Base-by-base conservation (phyloP, 1,139 yeast genomes). In the Taphrina wiesneri region DNA sequence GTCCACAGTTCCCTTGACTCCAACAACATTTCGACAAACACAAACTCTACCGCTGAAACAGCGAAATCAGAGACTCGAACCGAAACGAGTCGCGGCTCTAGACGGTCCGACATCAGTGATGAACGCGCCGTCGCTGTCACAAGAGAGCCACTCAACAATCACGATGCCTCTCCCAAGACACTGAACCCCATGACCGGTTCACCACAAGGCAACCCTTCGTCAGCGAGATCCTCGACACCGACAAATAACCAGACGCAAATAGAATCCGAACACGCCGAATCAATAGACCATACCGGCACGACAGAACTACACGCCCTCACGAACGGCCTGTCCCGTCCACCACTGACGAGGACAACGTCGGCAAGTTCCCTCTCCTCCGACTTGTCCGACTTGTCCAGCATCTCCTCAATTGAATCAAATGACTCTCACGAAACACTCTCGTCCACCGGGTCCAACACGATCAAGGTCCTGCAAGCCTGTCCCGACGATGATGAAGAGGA, bases 371-470 rank as follows among this genome's bases (percentile, higher is more conserved):
- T 54, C 3, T 54, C 59, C 21, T 54, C 59, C 49, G 59, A 54
- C 36, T 23, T 54, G 13, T 54, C 59, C 36, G 59, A 54, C 36
- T 36, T 54, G n/a, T 36, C 59, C 21, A 39, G 43, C 59, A 25
- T 54, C 26, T 54, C 59, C 19, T 36, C 59, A 9, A 52, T 49
- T 5, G 34, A 13, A 17, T 28, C 54, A n/a, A 25, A 6, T 21
- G 34, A 21, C 26, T 49, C 54, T 5, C 54, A 17, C 21, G 36
- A 49, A 17, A 23, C 36, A 1, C 34, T 36, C 1, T 54, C 59
- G 15, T 23, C 59, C 46, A 54, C 49, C 9, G 59, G 59, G 23
- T 39, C 47, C 6, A 25, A 41, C 59, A 54, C 59, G 15, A 39
- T 54, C 32, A n/a, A 34, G 11, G n/a, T 11, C 15, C 32, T 54